These are phyloP conservation scores for Coniferiporia sulphurascens DNA, from an alignment of 1,284 basidiomycete species.

Conservation along the genomic window DNA sequence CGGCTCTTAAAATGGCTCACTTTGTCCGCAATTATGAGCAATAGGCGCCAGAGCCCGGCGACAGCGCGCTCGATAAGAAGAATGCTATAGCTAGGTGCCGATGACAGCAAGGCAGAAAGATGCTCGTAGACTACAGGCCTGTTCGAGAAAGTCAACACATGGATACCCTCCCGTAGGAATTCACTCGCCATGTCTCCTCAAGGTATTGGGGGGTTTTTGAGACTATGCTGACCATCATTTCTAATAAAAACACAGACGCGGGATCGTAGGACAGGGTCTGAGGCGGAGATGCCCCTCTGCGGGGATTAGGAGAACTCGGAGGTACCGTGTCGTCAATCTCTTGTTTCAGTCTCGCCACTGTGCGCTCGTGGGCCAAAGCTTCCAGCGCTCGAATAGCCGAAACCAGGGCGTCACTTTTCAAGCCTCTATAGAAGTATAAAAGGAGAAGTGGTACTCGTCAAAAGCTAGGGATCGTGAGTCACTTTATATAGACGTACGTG, in stretches of 20 bases:
- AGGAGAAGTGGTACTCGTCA: slow-evolving; percentile 19
- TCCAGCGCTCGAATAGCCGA: slow-evolving; percentile 86
- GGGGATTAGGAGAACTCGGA: slow-evolving; percentile 27
- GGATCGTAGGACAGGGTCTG: slow-evolving; percentile 85
- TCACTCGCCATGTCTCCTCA: slow-evolving; percentile 77
- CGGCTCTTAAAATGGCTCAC: slow-evolving; percentile 38
- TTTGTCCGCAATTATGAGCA: slow-evolving; percentile 72
- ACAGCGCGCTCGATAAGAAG: slow-evolving; percentile 94
- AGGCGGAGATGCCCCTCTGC: slow-evolving; percentile 31
- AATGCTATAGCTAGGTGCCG: slow-evolving; percentile 79
- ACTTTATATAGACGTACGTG: slow-evolving; percentile 49
- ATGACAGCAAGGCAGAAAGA: slow-evolving; percentile 73
- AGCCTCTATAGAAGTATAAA: slow-evolving; percentile 40
- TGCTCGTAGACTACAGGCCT: slow-evolving; percentile 95
- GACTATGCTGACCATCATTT: slow-evolving; percentile 88
- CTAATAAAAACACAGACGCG: slow-evolving; percentile 88
- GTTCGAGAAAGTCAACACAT: not conserved
- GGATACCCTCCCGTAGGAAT: slow-evolving; percentile 4
- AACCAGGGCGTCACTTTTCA: slow-evolving; percentile 74
- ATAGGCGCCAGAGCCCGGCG: slow-evolving; percentile 81
- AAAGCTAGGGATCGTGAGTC: not conserved
- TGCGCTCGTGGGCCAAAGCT: slow-evolving; percentile 82
- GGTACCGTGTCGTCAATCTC: slow-evolving; percentile 55
- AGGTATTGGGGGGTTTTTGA: slow-evolving; percentile 74
- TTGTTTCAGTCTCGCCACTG: slow-evolving; percentile 68